A percentile compares a stretch with the other conserved stretches of the same genome.
Evolutionary conservation across 2,329 filamentous ascomycete genomes (phyloP).

Genomic region (Ophiostoma piceae): DNA sequence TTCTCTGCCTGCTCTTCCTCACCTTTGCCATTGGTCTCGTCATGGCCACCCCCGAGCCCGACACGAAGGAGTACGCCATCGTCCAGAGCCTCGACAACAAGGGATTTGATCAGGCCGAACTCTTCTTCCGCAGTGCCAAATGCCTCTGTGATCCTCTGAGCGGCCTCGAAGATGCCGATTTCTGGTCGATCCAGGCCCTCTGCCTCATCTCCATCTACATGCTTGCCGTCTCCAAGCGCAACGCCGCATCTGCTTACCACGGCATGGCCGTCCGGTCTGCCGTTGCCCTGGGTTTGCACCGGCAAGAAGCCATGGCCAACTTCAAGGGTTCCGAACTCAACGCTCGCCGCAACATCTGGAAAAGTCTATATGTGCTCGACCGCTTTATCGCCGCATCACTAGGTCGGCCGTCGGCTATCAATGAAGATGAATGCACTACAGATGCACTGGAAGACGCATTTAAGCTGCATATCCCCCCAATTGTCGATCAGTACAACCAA

Average conservation of each 20-base stretch:
- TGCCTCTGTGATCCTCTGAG: slow-evolving; percentile 42
- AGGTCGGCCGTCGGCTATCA: slow-evolving; percentile 57
- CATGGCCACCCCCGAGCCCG: slow-evolving; percentile 49
- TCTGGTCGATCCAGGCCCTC: slow-evolving; percentile 61
- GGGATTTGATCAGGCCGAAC: slow-evolving; percentile 51
- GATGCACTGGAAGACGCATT: slow-evolving; percentile 35
- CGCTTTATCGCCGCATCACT: slow-evolving; percentile 58
- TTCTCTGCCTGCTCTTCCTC: slow-evolving; percentile 56
- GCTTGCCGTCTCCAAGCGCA: slow-evolving; percentile 56
- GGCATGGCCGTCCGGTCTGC: slow-evolving; percentile 61
- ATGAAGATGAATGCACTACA: slow-evolving; percentile 56
- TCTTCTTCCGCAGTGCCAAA: slow-evolving; percentile 58
- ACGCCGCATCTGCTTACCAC: slow-evolving; percentile 57
- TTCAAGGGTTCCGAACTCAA: slow-evolving; percentile 36
- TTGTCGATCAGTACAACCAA: neutral
- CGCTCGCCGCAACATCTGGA: slow-evolving; percentile 56
- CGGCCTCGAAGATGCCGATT: slow-evolving; percentile 56
- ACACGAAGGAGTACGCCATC: slow-evolving; percentile 45
- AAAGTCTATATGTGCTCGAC: slow-evolving; percentile 60
- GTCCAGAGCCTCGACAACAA: slow-evolving; percentile 48
- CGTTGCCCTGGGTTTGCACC: slow-evolving; percentile 57
- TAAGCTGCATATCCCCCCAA: neutral
- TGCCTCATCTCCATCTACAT: slow-evolving; percentile 60
- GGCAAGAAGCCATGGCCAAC: slow-evolving; percentile 53
- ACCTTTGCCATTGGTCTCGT: slow-evolving; percentile 59